Base-by-base conservation (phyloP, 441 rosid genomes). In the Aquilaria agallochum region DNA sequence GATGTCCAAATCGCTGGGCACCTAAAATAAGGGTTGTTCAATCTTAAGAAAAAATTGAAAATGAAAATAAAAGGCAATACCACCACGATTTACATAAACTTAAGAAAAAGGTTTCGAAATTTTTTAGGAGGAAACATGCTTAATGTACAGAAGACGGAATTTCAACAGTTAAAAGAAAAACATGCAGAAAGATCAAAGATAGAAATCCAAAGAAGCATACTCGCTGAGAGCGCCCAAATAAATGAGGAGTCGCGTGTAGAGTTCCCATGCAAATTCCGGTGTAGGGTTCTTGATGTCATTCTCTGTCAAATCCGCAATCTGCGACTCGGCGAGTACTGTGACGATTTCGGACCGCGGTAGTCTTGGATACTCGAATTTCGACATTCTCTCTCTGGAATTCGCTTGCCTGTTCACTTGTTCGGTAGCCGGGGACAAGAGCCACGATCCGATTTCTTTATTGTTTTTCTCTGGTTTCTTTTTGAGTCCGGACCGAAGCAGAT, bases 211-310 rank as follows among this genome's bases (percentile, higher is more conserved):
- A 58, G 46, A 31, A 6, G 2, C 68, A 9, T 63, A 86, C 97
- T 91, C 94, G 31, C 66, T 67, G 70, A 90, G 75, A 7, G 73
- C 71, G 70, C 86, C 89, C 64, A 94, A 87, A 64, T 83, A 70
- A 78, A 83, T 69, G 49, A 91, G 78, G 72, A 94, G 80, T 51
- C 89, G 80, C 56, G 83, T 69, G 79, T 85, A 87, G 61, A 91
- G 82, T 68, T 84, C 82, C 36, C 74, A 63, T 64, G 91, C 59
- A 62, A 84, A 78, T 57, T 81, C 90, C 11, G 73, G 71, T 53
- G 55, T 78, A 14, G 88, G 90, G 58, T 84, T 80, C 65, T 60
- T 77, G 68, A 91, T 72, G 64, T 94, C 90, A 55, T 76, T 67
- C 0, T 84, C 92, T 0, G 79, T 69, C 2, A 91, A 60, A 56